A percentile compares a stretch with the other conserved stretches of the same genome.
Conservation (phyloP, 2,329 filamentous ascomycete species). For the Ceratocystis papillata region DNA sequence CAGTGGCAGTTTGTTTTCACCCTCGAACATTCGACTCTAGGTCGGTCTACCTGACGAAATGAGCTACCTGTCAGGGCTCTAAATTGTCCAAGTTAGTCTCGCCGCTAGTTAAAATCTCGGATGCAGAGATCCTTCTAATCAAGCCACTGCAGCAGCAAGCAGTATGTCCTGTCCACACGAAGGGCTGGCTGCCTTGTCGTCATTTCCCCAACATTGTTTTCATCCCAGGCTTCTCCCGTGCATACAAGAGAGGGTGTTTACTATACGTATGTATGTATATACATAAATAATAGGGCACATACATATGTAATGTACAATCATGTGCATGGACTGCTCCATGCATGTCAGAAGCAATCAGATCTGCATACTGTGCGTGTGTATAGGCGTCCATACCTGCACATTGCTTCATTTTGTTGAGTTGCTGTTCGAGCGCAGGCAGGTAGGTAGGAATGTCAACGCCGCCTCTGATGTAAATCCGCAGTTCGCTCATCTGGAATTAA, state of each 20-base stretch:
- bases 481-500: background rate
- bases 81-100: background rate
- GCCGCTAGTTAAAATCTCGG: background rate
- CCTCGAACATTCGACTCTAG: too few species aligned
- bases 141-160: background rate
- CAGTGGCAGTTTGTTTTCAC: too few species aligned
- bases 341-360: constrained; percentile 3
- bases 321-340: background rate
- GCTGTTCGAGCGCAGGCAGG: background rate
- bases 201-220: background rate
- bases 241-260: background rate
- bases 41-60: background rate
- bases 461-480: background rate
- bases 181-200: background rate
- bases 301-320: too few species aligned
- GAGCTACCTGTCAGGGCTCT: background rate
- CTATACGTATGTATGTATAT: background rate
- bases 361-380: background rate
- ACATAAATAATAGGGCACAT: too few species aligned
- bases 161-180: background rate
- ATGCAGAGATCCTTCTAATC: background rate
- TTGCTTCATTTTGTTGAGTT: too few species aligned
- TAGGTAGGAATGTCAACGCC: background rate
- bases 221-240: background rate
- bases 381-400: background rate